These are phyloP conservation scores for Scenedesmus sp. DNA, from an alignment of 163 green algal species.

Conservation along the genomic window DNA sequence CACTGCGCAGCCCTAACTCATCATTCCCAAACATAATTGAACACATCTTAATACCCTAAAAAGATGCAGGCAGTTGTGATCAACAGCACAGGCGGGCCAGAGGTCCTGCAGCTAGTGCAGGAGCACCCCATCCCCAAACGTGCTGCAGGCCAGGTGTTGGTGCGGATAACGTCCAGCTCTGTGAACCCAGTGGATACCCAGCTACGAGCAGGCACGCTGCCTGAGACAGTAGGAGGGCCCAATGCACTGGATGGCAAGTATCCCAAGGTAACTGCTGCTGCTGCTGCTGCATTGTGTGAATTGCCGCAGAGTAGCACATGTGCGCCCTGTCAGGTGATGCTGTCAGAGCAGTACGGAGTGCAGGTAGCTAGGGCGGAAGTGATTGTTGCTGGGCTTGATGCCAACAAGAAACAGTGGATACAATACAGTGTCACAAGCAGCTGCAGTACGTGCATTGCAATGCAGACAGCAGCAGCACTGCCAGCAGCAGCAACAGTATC, in stretches of 20 bases:
- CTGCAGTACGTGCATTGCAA: background rate
- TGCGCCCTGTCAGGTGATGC: background rate
- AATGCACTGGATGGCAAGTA: background rate
- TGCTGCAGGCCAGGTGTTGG: conserved; percentile 19
- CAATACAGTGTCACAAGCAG: background rate
- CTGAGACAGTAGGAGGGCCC: background rate
- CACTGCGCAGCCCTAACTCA: background rate
- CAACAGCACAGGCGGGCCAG: background rate
- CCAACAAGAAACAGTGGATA: background rate
- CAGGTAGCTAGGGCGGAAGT: too few species aligned
- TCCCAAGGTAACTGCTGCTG: background rate
- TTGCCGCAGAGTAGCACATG: too few species aligned
- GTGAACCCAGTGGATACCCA: conserved; percentile 42
- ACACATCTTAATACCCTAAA: background rate
- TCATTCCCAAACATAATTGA: background rate
- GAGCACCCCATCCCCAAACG: conserved; percentile 6
- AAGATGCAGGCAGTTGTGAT: conserved; percentile 21
- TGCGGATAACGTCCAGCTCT: conserved; percentile 6
- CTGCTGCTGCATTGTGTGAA: background rate
- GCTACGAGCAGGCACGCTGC: background rate
- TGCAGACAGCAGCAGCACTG: background rate
- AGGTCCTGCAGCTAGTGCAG: conserved; percentile 25
- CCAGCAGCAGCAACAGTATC: background rate
- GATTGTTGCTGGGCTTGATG: background rate
- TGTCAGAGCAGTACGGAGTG: background rate